phyloP scores from a whole-genome alignment of 345 rosid genomes.

The Corchorus olitorius region DNA sequence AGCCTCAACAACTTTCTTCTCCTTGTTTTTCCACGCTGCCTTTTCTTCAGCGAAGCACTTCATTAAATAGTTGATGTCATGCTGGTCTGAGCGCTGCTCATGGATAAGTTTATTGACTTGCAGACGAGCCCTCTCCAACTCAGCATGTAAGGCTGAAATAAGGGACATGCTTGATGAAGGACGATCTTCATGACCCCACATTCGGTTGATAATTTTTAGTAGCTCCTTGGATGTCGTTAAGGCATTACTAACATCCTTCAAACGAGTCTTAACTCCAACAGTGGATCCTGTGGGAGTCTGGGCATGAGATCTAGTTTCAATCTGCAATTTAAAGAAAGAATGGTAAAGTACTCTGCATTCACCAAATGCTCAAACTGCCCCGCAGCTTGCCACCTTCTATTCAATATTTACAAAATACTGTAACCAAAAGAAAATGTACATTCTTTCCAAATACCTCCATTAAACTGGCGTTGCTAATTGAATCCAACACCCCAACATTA shows the following conservation, averaged over 20 bases:
- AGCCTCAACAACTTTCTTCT: slow-evolving; percentile 84
- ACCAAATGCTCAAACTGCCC: neutral
- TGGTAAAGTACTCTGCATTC: neutral
- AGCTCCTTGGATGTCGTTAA: slow-evolving; percentile 94
- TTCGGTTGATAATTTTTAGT: slow-evolving; percentile 81
- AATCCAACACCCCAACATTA: slow-evolving; percentile 57
- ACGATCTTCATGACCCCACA: slow-evolving; percentile 90
- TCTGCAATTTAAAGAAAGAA: slow-evolving; percentile 45
- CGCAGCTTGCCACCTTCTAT: neutral
- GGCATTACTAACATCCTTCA: slow-evolving; percentile 91
- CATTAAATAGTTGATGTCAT: slow-evolving; percentile 75
- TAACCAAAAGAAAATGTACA: neutral
- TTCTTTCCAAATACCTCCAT: slow-evolving; percentile 70
- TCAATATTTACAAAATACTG: neutral
- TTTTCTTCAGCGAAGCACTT: slow-evolving; percentile 93
- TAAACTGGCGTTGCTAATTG: slow-evolving; percentile 74
- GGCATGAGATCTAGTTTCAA: slow-evolving; percentile 79
- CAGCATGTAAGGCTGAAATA: slow-evolving; percentile 92
- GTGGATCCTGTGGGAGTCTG: slow-evolving; percentile 83
- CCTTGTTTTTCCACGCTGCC: slow-evolving; percentile 88
- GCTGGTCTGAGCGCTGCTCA: slow-evolving; percentile 76
- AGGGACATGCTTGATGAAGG: slow-evolving; percentile 94
- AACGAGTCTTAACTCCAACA: slow-evolving; percentile 62
- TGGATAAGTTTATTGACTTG: slow-evolving; percentile 86
- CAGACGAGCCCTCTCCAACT: slow-evolving; percentile 92